Conservation (phyloP, 1,139 yeast species). For the Taphrina sp. region DNA sequence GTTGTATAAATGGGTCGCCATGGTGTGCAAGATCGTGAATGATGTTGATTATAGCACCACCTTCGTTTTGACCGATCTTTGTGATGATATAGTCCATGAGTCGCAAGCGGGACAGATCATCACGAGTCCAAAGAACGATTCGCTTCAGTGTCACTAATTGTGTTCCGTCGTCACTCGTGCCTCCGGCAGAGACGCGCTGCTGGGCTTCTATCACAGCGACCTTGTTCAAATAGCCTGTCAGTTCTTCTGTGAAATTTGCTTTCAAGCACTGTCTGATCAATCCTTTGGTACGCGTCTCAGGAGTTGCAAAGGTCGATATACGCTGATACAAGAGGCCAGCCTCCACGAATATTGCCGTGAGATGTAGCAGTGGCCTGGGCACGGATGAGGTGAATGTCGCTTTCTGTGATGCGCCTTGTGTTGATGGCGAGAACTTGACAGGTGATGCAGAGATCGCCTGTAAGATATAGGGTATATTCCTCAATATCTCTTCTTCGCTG, state of each 20-base stretch:
- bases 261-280: constrained; percentile 54
- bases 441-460: constrained; percentile 70
- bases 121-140: constrained; percentile 51
- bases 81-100: constrained; percentile 50
- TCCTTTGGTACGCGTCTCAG: constrained; percentile 41
- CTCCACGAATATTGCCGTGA: constrained; percentile 62
- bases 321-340: constrained; percentile 66
- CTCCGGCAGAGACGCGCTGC: constrained; percentile 41
- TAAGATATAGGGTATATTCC: constrained; percentile 63
- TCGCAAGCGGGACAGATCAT: constrained; percentile 58
- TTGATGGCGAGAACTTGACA: constrained; percentile 49
- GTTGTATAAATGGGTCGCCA: constrained; percentile 60
- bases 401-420: constrained; percentile 40
- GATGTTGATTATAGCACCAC: constrained; percentile 58
- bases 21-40: constrained; percentile 56
- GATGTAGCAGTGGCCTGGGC: constrained; percentile 58
- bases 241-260: constrained; percentile 55
- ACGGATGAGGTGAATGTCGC: constrained; percentile 54
- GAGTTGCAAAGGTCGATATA: constrained; percentile 47
- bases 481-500: constrained; percentile 54
- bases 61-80: constrained; percentile 47
- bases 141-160: constrained; percentile 43
- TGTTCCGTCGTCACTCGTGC: too few species aligned
- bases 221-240: constrained; percentile 55
- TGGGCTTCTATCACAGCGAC: constrained; percentile 56